Percentiles rank a stretch among this genome's conserved stretches.
Evolutionary conservation across 2,329 filamentous ascomycete species (phyloP).

Genomic region (Sporothrix inflata): DNA sequence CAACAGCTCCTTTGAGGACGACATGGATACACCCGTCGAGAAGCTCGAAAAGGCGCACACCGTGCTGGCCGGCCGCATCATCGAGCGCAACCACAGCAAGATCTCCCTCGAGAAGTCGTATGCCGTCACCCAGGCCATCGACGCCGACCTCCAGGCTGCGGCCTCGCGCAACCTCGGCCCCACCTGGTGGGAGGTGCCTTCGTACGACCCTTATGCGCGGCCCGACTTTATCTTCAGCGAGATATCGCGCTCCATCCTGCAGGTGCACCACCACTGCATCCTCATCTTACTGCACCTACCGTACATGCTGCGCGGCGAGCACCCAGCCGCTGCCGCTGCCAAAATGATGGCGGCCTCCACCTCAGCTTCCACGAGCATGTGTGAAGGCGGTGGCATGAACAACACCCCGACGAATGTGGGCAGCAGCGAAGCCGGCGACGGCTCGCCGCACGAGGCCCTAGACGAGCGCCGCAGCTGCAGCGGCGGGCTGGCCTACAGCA

Average conservation of each 20-base stretch:
- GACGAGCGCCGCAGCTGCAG: neutral
- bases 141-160: conserved; percentile 52
- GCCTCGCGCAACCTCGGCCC: conserved; percentile 44
- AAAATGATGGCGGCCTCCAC: conserved; percentile 17
- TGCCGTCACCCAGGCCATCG: conserved; percentile 48
- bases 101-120: conserved; percentile 44
- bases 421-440: neutral
- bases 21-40: conserved; percentile 45
- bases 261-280: conserved; percentile 56
- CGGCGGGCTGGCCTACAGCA: conserved; percentile 50
- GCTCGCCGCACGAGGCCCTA: neutral
- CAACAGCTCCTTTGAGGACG: neutral
- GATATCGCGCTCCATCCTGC: conserved; percentile 48
- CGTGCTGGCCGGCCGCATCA: conserved; percentile 49
- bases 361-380: neutral
- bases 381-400: neutral
- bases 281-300: conserved; percentile 59
- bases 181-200: conserved; percentile 53
- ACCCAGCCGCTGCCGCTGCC: conserved; percentile 37
- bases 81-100: conserved; percentile 54
- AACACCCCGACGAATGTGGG: neutral
- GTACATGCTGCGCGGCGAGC: conserved; percentile 49
- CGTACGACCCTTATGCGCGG: conserved; percentile 35
- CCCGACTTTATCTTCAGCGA: conserved; percentile 38
- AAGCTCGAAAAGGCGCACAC: conserved; percentile 51